Percentiles rank a stretch among this genome's conserved stretches.
Evolutionary conservation across 2,329 filamentous ascomycete genomes (phyloP).

Genomic region (Verticillium tricorpus): DNA sequence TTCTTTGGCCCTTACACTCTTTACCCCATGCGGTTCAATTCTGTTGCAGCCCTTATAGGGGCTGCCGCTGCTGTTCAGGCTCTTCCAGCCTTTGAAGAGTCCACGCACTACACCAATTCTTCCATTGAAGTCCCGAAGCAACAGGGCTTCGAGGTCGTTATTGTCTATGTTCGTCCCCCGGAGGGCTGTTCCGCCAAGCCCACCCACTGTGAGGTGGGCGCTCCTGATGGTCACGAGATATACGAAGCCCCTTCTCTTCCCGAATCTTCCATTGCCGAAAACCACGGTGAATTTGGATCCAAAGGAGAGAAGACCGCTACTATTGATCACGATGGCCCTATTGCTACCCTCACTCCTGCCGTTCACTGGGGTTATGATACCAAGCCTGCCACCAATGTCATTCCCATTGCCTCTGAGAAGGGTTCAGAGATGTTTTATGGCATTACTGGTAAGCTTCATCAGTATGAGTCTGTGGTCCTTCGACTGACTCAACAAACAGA

Average conservation of each 20-base stretch:
- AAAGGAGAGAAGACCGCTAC: conserved; percentile 2
- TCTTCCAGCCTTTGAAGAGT: neutral
- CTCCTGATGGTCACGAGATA: neutral
- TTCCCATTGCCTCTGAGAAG: conserved; percentile 16
- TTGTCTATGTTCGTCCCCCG: conserved; percentile 1
- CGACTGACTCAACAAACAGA: conserved; percentile 7
- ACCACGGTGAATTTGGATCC: neutral
- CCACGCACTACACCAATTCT: neutral
- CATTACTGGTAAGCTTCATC: conserved; percentile 5
- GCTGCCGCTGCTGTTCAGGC: conserved; percentile 1
- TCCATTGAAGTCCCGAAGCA: neutral
- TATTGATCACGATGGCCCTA: neutral
- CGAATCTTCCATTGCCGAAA: neutral
- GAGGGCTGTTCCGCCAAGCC: conserved; percentile 1
- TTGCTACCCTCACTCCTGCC: conserved; percentile 4
- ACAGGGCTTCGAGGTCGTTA: conserved; percentile 5
- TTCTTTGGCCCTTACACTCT: conserved; percentile 1
- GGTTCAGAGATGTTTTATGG: conserved; percentile 20
- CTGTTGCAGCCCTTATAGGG: conserved; percentile 1
- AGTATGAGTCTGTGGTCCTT: neutral
- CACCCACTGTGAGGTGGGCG: neutral
- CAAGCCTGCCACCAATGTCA: conserved; percentile 14
- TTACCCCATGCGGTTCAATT: neutral
- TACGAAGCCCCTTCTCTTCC: neutral
- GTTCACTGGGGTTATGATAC: conserved; percentile 21